Percentiles rank a stretch among this genome's conserved stretches.
These are phyloP conservation scores for Pleurotus ostreatus DNA, from an alignment of 768 basidiomycete genomes.

Conservation along the genomic window DNA sequence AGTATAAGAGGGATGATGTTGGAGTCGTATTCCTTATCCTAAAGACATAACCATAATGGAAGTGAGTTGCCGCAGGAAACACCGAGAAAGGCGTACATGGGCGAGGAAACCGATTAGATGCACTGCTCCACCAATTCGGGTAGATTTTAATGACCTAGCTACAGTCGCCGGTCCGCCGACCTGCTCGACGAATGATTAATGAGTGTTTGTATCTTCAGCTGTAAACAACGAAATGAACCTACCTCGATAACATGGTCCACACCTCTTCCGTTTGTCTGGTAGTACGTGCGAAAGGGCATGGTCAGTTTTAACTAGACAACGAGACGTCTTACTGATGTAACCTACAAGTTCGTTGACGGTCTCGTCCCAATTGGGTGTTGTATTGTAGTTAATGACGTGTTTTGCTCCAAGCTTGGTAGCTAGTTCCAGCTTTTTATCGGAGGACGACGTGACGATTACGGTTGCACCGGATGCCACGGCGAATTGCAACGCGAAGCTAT, in stretches of 20 bases:
- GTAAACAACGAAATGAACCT: not conserved
- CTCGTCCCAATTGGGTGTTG: conserved; percentile 43
- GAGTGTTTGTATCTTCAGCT: no score
- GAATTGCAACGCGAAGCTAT: conserved; percentile 42
- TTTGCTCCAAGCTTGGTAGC: conserved; percentile 38
- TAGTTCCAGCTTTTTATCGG: conserved; percentile 40
- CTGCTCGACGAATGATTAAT: conserved; percentile 23
- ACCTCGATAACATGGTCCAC: conserved; percentile 20
- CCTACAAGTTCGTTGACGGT: conserved; percentile 32
- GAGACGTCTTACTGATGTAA: not conserved
- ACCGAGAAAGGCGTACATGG: conserved; percentile 13
- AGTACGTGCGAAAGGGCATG: no score
- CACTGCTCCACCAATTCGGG: conserved; percentile 25
- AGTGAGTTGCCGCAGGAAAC: not conserved
- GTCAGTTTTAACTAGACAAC: not conserved
- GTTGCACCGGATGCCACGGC: conserved; percentile 45
- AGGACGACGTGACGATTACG: conserved; percentile 49
- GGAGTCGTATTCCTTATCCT: conserved; percentile 15
- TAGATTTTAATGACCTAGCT: conserved; percentile 20
- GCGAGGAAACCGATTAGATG: conserved; percentile 32
- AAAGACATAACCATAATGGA: not conserved
- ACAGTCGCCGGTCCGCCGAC: conserved; percentile 37
- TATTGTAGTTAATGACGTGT: conserved; percentile 49
- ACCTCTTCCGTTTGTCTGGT: conserved; percentile 14
- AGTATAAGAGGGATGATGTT: conserved; percentile 24